phyloP scores from a whole-genome alignment of 768 basidiomycete species.

The Kwoniella sp. region DNA sequence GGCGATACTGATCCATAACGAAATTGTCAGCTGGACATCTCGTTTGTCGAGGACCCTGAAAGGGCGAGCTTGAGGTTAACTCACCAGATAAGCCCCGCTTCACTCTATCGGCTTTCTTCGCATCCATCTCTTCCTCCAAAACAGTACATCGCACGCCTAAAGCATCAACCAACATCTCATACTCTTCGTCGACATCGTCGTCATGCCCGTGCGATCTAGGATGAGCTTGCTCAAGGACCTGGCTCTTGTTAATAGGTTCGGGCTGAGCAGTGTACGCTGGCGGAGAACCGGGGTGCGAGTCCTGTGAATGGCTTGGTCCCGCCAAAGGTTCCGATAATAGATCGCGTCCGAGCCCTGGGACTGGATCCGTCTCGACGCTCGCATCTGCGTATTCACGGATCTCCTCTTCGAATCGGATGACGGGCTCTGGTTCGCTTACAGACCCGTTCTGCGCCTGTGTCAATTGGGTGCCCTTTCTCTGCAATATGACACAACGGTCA shows the following conservation, averaged over 20 bases:
- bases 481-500: conserved; percentile 59
- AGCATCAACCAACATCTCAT: conserved; percentile 34
- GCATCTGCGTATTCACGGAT: conserved; percentile 75
- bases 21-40: neutral
- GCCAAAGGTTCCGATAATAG: neutral
- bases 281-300: conserved; percentile 12
- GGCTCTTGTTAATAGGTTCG: conserved; percentile 33
- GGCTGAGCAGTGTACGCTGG: conserved; percentile 49
- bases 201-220: conserved; percentile 21
- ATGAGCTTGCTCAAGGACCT: conserved; percentile 42
- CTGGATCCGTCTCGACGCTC: conserved; percentile 69
- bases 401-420: conserved; percentile 50
- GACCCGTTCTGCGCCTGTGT: neutral
- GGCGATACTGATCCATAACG: conserved; percentile 2
- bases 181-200: conserved; percentile 36
- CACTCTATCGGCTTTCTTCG: conserved; percentile 19
- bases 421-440: conserved; percentile 7
- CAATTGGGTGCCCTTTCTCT: neutral
- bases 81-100: conserved; percentile 22
- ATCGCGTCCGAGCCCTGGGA: conserved; percentile 59
- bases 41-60: neutral
- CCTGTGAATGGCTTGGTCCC: conserved; percentile 4
- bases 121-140: conserved; percentile 40
- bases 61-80: too few relatives aligned
- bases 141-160: conserved; percentile 42